Evolutionary conservation across 148 eudicot species (phyloP), one percentile per base, ranked within the genome.

Genomic region (Camellia granthamiana): DNA sequence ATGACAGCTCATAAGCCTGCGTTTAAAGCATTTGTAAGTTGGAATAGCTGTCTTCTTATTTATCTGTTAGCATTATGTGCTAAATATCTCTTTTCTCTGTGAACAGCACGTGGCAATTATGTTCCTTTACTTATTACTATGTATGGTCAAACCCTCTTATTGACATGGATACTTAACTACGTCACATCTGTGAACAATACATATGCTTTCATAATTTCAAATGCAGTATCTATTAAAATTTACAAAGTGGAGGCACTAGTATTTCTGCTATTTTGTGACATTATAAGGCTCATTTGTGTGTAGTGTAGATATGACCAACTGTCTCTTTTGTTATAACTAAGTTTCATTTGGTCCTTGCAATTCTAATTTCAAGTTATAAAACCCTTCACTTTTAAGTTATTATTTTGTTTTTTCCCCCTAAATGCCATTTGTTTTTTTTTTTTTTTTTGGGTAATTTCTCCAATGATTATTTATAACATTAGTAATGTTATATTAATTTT

Each of bases 1-100:
- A 92, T 96, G 99, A 59, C 93, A 77, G 82, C 94, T 71, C 95
- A 89, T 49, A 93, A 89, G 74, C 94, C 99, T 80, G 99, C 99
- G 67, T 96, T 96, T 79, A 96, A 92, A 88, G 99, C 99, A 72
- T 96, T 94, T 86, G 99, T 96, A 91, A 91, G 99, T 90, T 85
- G 70, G 77, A 46, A 30, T 3, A 23, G 30, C 77, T 8, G 61
- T 23, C 54, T 68, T 16, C 74, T 44, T 15, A 19, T 49, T 11
- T 74, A 8, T 58, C 21, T 71, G 15, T 60, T 55, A 54, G 30
- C 52, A 18, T 51, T 43, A 30, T 77, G 69, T 54, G 51, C 52
- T 47, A 54, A 58, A 66, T 41, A 21, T 56, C 9, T 60, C 14
- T 3, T n/a, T 41, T 7, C 13, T 74, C 0, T 38, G 6, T 55